Percentiles rank a stretch among this genome's conserved stretches.
Conservation (phyloP, 495 filamentous ascomycete genomes). For the Trypethelium eluteriae region DNA sequence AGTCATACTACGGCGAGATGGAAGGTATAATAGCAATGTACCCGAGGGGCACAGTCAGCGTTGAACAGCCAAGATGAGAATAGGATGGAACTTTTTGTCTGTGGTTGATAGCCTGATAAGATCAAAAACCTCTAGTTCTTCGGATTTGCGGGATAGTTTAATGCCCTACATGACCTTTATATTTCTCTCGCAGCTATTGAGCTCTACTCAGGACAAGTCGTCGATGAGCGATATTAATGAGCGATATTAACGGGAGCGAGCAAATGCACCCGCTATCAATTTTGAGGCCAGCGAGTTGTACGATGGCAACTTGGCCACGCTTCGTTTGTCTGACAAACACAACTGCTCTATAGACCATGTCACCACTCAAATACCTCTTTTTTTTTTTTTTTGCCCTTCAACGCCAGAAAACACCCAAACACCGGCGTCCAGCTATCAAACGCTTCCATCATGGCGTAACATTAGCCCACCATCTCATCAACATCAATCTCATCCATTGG, state of each 20-base stretch:
- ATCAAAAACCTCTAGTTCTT: no score
- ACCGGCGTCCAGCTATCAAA: neutral
- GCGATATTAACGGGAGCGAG: neutral
- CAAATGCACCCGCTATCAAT: neutral
- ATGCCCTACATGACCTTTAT: no score
- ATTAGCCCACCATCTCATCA: conserved; percentile 33
- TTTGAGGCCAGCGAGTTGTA: neutral
- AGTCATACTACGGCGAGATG: no score
- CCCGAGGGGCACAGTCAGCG: no score
- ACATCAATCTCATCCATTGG: conserved; percentile 69
- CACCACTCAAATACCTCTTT: neutral
- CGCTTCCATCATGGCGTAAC: neutral
- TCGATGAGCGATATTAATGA: neutral
- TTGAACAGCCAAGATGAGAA: no score
- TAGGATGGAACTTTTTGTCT: no score
- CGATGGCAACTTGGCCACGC: neutral
- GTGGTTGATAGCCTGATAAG: no score
- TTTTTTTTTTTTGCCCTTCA: neutral
- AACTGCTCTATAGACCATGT: neutral
- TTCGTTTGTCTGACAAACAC: neutral
- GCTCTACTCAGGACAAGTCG: neutral
- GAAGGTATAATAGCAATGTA: no score
- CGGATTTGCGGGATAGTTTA: no score
- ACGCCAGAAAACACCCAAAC: conserved; percentile 3
- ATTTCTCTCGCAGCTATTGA: no score